phyloP scores from a whole-genome alignment of 2,329 filamentous ascomycete species.

The Rosellinia necatrix region DNA sequence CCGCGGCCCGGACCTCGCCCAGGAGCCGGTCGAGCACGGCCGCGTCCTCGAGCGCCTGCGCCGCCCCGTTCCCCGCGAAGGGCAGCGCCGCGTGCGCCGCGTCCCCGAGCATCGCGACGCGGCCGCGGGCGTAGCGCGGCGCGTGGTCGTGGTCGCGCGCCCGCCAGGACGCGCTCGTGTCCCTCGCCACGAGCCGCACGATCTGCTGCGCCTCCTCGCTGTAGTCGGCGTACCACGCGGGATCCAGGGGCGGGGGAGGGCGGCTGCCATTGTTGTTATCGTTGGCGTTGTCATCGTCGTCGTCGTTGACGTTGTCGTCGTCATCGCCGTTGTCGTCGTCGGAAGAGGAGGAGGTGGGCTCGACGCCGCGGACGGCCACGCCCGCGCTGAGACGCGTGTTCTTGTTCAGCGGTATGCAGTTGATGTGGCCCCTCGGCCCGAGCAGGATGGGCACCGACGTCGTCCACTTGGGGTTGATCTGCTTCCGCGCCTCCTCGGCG shows the following conservation, averaged over 20 bases:
- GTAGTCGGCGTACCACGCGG: slow-evolving; percentile 38
- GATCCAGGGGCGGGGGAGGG: slow-evolving; percentile 32
- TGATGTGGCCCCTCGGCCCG: slow-evolving; percentile 41
- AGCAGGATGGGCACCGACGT: slow-evolving; percentile 41
- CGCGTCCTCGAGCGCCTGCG: slow-evolving; percentile 46
- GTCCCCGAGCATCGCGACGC: slow-evolving; percentile 42
- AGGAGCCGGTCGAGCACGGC: slow-evolving; percentile 39
- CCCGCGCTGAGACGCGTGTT: slow-evolving; percentile 42
- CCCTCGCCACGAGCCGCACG: slow-evolving; percentile 38
- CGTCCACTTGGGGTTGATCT: slow-evolving; percentile 39
- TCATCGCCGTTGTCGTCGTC: no score
- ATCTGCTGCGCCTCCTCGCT: slow-evolving; percentile 40
- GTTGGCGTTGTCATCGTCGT: no score
- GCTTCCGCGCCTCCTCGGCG: slow-evolving; percentile 33
- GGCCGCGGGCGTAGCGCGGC: slow-evolving; percentile 35
- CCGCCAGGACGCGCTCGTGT: slow-evolving; percentile 41
- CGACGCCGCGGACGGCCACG: slow-evolving; percentile 40
- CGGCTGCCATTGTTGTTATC: no score
- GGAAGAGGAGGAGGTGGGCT: slow-evolving; percentile 2
- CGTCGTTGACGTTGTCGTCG: no score
- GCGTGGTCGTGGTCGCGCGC: slow-evolving; percentile 43
- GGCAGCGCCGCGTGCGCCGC: slow-evolving; percentile 44
- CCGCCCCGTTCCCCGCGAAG: slow-evolving; percentile 44
- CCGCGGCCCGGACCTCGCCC: slow-evolving; percentile 7
- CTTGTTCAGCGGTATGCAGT: slow-evolving; percentile 42